Base-by-base conservation (phyloP, 2,329 filamentous ascomycete genomes). In the Penicillium sp. region DNA sequence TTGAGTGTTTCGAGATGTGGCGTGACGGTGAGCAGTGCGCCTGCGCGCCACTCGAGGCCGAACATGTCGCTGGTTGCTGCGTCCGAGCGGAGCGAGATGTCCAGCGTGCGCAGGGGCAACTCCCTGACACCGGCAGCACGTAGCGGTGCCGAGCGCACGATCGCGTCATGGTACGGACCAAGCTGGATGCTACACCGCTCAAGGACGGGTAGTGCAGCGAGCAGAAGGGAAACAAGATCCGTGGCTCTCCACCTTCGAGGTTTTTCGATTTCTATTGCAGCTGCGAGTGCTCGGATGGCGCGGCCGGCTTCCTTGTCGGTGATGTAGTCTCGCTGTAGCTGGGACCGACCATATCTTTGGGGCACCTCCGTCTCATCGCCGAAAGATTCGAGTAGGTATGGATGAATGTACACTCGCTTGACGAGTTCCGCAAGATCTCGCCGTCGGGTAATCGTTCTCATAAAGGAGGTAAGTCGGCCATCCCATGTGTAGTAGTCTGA, bases 401-500 rank as follows among this genome's bases (percentile, higher is more conserved):
- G 60, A n/a, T 55, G 46, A 29, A 63, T 56, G 52, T 54, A 55
- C 30, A 63, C 48, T 45, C 58, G 9, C 53, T 54, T 62, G 8
- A 67, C 52, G 26, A 55, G 31, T 21, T 30, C 52, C 35, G 69
- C 68, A 17, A 70, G 60, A 44, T 70, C 69, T 46, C 41, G 58
- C 30, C 66, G 62, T 31, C 30, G 35, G 7, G 61, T 56, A 11
- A 70, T 56, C 17, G 68, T 69, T 21, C 58, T 64, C 38, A 72
- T 56, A 48, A 72, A 72, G 3, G 56, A 60, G 26, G 55, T 61
- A 7, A 70, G 67, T 31, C 69, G 63, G 35, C 64, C 44, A 19
- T 63, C 57, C 68, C 67, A 72, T 3, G 60, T 63, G 51, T 67
- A 71, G 1, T 56, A 7, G 3, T 26, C 19, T 5, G 47, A 50